A percentile compares a stretch with the other conserved stretches of the same genome.
These are phyloP conservation scores for Neonectria punicea DNA, from an alignment of 2,329 filamentous ascomycete genomes.

Conservation along the genomic window DNA sequence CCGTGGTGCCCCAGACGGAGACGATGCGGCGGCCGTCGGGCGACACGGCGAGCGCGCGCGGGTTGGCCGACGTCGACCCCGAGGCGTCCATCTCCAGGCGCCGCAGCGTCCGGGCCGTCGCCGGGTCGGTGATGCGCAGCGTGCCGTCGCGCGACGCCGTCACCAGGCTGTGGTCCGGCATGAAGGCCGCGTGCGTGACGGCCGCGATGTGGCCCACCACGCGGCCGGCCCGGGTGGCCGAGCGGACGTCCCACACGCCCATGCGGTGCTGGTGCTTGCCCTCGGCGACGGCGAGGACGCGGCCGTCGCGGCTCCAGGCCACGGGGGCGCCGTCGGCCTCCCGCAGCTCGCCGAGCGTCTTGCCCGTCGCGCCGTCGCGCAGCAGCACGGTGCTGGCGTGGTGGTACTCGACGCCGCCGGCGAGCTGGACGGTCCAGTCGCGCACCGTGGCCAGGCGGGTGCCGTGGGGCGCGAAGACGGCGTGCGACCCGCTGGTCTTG, in stretches of 20 bases:
- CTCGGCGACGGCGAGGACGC: constrained; percentile 46
- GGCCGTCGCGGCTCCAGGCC: constrained; percentile 48
- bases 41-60: constrained; percentile 49
- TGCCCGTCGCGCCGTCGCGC: constrained; percentile 46
- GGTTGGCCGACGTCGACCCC: constrained; percentile 39
- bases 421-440: constrained; percentile 46
- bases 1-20: constrained; percentile 52
- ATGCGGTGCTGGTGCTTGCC: constrained; percentile 40
- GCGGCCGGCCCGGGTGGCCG: constrained; percentile 42
- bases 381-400: constrained; percentile 46
- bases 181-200: constrained; percentile 52
- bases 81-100: constrained; percentile 48
- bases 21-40: constrained; percentile 47
- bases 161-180: constrained; percentile 46
- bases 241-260: constrained; percentile 48
- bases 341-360: constrained; percentile 46
- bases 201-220: constrained; percentile 50
- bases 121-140: constrained; percentile 49
- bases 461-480: constrained; percentile 41
- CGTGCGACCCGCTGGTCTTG: constrained; percentile 47
- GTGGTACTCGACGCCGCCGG: constrained; percentile 45
- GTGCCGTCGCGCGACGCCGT: constrained; percentile 52
- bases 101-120: constrained; percentile 48
- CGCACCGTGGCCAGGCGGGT: constrained; percentile 44
- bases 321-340: constrained; percentile 44